Percentiles rank a stretch among this genome's conserved stretches.
These are phyloP conservation scores for Colletotrichum abscissum DNA, from an alignment of 2,329 filamentous ascomycete genomes.

Conservation along the genomic window DNA sequence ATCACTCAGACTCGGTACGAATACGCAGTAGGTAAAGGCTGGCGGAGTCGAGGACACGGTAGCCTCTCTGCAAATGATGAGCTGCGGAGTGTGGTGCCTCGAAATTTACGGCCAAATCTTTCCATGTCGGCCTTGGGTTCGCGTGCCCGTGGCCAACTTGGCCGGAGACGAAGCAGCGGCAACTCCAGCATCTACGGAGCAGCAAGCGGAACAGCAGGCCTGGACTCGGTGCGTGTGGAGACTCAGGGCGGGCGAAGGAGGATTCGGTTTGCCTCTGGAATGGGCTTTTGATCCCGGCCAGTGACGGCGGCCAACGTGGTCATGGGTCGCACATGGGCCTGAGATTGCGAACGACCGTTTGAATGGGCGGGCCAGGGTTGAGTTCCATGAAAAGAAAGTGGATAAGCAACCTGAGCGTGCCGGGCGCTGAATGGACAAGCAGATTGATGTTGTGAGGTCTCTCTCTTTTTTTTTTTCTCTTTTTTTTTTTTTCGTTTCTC, in stretches of 20 bases:
- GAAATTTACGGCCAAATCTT: background rate
- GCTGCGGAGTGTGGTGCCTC: background rate
- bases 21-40: too few relatives aligned
- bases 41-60: constrained; percentile 21
- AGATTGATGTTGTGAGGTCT: too few relatives aligned
- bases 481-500: background rate
- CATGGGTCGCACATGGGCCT: constrained; percentile 34
- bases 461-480: too few relatives aligned
- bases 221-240: constrained; percentile 23
- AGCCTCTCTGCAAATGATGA: background rate
- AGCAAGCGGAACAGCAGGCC: constrained; percentile 13
- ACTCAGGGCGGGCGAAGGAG: constrained; percentile 5
- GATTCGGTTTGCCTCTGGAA: constrained; percentile 24
- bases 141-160: background rate
- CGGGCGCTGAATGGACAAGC: constrained; percentile 14
- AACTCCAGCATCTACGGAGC: background rate
- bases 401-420: background rate
- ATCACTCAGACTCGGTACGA: background rate
- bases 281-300: constrained; percentile 26
- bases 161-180: constrained; percentile 13
- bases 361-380: constrained; percentile 25
- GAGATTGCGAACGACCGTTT: constrained; percentile 36
- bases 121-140: background rate
- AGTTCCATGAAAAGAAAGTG: constrained; percentile 12
- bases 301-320: constrained; percentile 36